phyloP scores from a whole-genome alignment of 768 basidiomycete species.

The Leccinum subgranulosum region DNA sequence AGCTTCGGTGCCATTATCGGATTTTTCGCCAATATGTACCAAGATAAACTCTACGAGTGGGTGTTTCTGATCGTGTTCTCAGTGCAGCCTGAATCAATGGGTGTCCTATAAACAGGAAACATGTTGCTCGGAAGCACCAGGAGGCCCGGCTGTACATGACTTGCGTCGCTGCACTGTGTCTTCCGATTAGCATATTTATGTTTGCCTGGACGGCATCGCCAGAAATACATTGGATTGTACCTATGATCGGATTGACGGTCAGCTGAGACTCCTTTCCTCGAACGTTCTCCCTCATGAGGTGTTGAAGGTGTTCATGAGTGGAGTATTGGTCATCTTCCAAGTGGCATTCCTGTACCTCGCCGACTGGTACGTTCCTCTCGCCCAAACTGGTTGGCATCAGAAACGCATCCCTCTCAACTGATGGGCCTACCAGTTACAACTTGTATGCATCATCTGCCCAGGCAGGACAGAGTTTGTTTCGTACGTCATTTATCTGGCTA shows the following conservation, averaged over 20 bases:
- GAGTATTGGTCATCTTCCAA: slow-evolving; percentile 42
- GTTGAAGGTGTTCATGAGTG: slow-evolving; percentile 39
- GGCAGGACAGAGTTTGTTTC: slow-evolving; percentile 48
- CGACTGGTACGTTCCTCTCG: slow-evolving; percentile 39
- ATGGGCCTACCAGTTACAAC: slow-evolving; percentile 32
- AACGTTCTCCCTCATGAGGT: background rate
- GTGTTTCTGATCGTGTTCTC: background rate
- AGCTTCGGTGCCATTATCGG: slow-evolving; percentile 54
- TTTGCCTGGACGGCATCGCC: slow-evolving; percentile 66
- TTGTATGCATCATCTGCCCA: slow-evolving; percentile 53
- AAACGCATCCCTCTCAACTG: background rate
- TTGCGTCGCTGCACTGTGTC: slow-evolving; percentile 49
- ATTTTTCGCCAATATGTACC: slow-evolving; percentile 41
- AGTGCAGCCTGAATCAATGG: slow-evolving; percentile 8
- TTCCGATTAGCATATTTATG: slow-evolving; percentile 61
- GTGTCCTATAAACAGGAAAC: slow-evolving; percentile 22
- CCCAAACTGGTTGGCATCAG: background rate
- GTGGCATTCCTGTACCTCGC: slow-evolving; percentile 47
- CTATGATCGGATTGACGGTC: slow-evolving; percentile 22
- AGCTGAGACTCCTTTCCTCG: background rate
- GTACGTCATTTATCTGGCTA: slow-evolving; percentile 26
- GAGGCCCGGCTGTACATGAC: slow-evolving; percentile 63
- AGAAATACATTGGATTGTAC: slow-evolving; percentile 55
- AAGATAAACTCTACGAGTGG: slow-evolving; percentile 50
- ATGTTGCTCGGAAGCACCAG: slow-evolving; percentile 28